Conservation (phyloP, 768 basidiomycete species). For the Tylopilus subfusipes region DNA sequence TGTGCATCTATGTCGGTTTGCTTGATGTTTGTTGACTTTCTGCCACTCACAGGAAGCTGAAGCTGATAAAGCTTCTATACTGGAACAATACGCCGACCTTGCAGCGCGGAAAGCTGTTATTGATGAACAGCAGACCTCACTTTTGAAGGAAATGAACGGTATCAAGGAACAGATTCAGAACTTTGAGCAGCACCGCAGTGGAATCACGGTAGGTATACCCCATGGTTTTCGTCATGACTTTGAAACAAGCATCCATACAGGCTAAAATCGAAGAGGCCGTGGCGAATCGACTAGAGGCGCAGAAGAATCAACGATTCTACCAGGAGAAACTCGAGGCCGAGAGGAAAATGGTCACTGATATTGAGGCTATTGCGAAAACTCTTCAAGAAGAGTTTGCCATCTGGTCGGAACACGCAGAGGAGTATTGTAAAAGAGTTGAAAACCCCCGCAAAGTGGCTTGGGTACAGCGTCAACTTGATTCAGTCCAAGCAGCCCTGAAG, state of each 20-base stretch:
- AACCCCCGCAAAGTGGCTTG: constrained; percentile 55
- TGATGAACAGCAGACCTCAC: constrained; percentile 41
- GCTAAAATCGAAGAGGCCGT: constrained; percentile 47
- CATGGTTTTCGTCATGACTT: background rate
- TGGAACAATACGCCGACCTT: constrained; percentile 49
- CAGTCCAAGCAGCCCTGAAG: constrained; percentile 59
- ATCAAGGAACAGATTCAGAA: constrained; percentile 49
- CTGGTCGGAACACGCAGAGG: constrained; percentile 62
- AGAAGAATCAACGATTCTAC: constrained; percentile 47
- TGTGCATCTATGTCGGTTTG: constrained; percentile 26
- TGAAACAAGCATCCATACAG: constrained; percentile 33
- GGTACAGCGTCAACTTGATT: constrained; percentile 60
- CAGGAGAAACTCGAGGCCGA: constrained; percentile 52
- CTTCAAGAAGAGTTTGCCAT: constrained; percentile 62
- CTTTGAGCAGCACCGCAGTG: constrained; percentile 44
- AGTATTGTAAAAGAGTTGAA: constrained; percentile 55
- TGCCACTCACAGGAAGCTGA: constrained; percentile 46
- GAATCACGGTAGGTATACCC: constrained; percentile 40
- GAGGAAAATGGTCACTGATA: constrained; percentile 39
- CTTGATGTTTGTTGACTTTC: background rate
- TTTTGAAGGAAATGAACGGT: constrained; percentile 43
- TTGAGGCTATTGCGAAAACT: constrained; percentile 45
- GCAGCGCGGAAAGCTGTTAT: constrained; percentile 43
- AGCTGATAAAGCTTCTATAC: constrained; percentile 45
- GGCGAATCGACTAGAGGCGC: constrained; percentile 46